Evolutionary conservation across 371 early-diverging fungal species (phyloP), one percentile per base, ranked within the genome.

Genomic region (Umbelopsis sp.): DNA sequence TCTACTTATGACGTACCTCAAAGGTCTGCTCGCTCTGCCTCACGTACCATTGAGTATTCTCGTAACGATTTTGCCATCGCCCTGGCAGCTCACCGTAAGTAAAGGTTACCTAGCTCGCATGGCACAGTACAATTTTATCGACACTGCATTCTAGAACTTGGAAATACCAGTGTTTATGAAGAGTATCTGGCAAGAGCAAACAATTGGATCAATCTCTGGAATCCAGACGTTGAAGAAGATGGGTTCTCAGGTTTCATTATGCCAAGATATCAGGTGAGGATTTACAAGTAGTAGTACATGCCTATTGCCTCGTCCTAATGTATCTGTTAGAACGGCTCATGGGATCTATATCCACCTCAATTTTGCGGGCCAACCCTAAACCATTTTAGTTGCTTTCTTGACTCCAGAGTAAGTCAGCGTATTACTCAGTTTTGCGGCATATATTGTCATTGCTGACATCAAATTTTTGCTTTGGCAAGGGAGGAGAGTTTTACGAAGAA

Each of bases 131-230:
- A 48, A 12, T 18, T 6, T 48, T 48, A 41, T 41, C 18, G 5
- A n/a, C 18, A 48, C 18, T 5, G 1, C 7, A 16, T 48, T 48
- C 16, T 16, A 48, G 48, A 48, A 16, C 52, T 67, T 29, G 52
- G 53, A 25, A 25, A 52, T 4, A 44, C n/a, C 20, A 41, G 25
- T 7, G 57, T 37, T 16, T 67, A 67, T 18, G 24, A 53, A 38
- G 48, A 51, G 25, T 67, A 53, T 53, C 32, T 67, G 35, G 24
- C 29, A n/a, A 50, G 53, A 25, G 50, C 67, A 22, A 52, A 44
- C 4, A 67, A 67, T 35, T 67, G 67, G 67, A 20, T 38, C 22
- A 67, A 67, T 44, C 22, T 67, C 16, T 67, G 67, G 67, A 67
- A 67, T 41, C 18, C 35, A 16, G 52, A 67, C 25, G 48, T 52